These are phyloP conservation scores for Malus orientalis DNA, from an alignment of 306 rosid genomes.

Conservation along the genomic window DNA sequence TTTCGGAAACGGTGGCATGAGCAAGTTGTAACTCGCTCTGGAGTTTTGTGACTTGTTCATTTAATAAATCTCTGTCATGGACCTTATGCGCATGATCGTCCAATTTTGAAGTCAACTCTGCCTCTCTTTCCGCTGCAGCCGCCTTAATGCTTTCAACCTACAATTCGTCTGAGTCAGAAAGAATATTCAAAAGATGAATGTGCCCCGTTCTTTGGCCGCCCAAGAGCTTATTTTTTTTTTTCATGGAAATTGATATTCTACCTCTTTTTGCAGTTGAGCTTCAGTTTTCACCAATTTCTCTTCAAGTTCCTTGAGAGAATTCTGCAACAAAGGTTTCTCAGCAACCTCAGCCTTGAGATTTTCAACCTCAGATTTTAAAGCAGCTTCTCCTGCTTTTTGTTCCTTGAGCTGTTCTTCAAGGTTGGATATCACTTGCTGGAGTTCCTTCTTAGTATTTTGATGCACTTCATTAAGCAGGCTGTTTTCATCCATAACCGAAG, in stretches of 20 bases:
- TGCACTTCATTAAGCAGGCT: constrained; percentile 59
- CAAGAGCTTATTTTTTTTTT: background rate
- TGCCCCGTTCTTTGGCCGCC: background rate
- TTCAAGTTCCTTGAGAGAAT: constrained; percentile 52
- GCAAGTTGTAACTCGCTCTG: constrained; percentile 62
- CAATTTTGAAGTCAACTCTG: constrained; percentile 51
- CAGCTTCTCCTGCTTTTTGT: constrained; percentile 44
- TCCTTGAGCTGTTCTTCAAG: constrained; percentile 72
- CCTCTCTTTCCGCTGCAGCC: constrained; percentile 55
- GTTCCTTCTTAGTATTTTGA: constrained; percentile 64
- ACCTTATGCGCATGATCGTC: constrained; percentile 44
- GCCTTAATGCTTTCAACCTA: constrained; percentile 56
- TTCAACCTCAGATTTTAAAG: constrained; percentile 54
- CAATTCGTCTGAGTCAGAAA: constrained; percentile 18
- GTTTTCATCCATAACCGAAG: constrained; percentile 71
- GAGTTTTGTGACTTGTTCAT: constrained; percentile 53
- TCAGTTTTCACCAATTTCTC: constrained; percentile 49
- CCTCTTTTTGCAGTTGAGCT: constrained; percentile 66
- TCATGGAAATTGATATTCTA: constrained; percentile 19
- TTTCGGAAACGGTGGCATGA: constrained; percentile 36
- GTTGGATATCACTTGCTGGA: constrained; percentile 45
- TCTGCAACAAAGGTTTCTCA: constrained; percentile 54
- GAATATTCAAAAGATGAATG: background rate
- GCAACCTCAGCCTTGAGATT: constrained; percentile 52
- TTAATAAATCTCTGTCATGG: constrained; percentile 43